These are phyloP conservation scores for Stagonosporopsis chrysanthemi DNA, from an alignment of 2,329 filamentous ascomycete genomes.

Conservation along the genomic window DNA sequence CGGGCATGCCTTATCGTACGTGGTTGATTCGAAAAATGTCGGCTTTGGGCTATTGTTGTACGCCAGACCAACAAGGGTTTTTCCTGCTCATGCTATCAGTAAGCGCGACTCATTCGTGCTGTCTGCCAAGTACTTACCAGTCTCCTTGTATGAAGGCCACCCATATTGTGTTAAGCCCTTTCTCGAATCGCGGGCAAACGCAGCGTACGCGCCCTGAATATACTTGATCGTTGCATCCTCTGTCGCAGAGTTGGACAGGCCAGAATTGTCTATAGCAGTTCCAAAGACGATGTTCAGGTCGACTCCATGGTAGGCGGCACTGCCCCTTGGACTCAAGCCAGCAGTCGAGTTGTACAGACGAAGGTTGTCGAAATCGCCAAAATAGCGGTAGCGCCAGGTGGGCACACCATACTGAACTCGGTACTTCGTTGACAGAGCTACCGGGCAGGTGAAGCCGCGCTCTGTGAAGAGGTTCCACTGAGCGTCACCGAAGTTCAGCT, in stretches of 20 bases:
- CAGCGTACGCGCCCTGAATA: slow-evolving; percentile 45
- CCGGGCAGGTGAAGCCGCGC: slow-evolving; percentile 37
- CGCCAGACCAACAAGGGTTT: slow-evolving; percentile 32
- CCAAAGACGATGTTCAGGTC: slow-evolving; percentile 49
- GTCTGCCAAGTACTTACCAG: slow-evolving; percentile 16
- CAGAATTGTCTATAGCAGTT: slow-evolving; percentile 36
- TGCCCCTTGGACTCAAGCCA: slow-evolving; percentile 36
- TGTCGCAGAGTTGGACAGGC: slow-evolving; percentile 28
- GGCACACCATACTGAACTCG: slow-evolving; percentile 38
- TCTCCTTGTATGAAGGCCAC: slow-evolving; percentile 37
- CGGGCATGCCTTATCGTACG: slow-evolving; percentile 33
- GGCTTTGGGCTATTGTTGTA: slow-evolving; percentile 29
- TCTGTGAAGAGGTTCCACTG: slow-evolving; percentile 37
- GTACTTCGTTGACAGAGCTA: slow-evolving; percentile 23
- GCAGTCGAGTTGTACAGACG: slow-evolving; percentile 41
- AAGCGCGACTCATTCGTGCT: not conserved
- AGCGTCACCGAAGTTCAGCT: slow-evolving; percentile 31
- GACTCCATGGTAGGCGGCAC: slow-evolving; percentile 48
- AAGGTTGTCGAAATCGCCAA: slow-evolving; percentile 47
- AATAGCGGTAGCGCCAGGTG: slow-evolving; percentile 50
- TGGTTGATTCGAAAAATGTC: slow-evolving; percentile 28
- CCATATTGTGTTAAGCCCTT: slow-evolving; percentile 41
- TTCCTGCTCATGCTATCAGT: slow-evolving; percentile 1
- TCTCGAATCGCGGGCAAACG: slow-evolving; percentile 46
- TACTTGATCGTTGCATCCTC: slow-evolving; percentile 42